phyloP scores from a whole-genome alignment of 164 flowering plant genomes.

The Vitis labrusca region DNA sequence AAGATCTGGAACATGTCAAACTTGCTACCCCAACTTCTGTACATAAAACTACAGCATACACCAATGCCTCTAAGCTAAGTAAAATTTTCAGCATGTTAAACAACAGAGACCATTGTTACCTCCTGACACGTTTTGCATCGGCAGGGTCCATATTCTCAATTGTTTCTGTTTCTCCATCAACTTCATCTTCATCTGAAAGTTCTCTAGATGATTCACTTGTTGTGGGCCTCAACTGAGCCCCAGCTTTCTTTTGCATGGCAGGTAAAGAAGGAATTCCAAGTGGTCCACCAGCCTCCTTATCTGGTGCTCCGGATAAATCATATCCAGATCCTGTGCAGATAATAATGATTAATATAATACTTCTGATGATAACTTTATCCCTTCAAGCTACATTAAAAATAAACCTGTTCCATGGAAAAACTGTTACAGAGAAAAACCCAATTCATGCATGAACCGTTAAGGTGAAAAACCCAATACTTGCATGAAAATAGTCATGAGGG shows the following conservation, averaged over 20 bases:
- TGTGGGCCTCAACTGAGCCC: constrained; percentile 38
- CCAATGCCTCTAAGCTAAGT: not conserved
- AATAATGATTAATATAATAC: not conserved
- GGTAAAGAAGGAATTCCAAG: constrained; percentile 53
- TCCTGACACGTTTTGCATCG: constrained; percentile 85
- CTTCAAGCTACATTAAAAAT: not conserved
- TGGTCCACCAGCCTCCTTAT: constrained; percentile 49
- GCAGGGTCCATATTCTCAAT: constrained; percentile 62
- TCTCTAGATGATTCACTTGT: constrained; percentile 88
- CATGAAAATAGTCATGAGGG: not conserved
- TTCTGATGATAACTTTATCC: not conserved
- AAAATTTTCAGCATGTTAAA: not conserved
- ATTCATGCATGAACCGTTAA: too few species aligned
- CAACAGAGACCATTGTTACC: constrained; percentile 44
- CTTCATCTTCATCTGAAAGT: constrained; percentile 84
- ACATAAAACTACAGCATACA: too few species aligned
- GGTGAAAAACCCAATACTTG: too few species aligned
- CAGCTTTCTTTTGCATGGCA: constrained; percentile 41
- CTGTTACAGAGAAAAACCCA: not conserved
- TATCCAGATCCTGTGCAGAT: constrained; percentile 38
- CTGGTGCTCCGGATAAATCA: constrained; percentile 40
- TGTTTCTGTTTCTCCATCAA: constrained; percentile 63
- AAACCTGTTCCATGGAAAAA: not conserved
- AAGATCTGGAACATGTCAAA: too few species aligned
- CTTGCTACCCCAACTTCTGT: too few species aligned